Percentiles rank a stretch among this genome's conserved stretches.
Conservation (phyloP, 1,139 yeast genomes). For the Nakaseomyces bracarensis region DNA sequence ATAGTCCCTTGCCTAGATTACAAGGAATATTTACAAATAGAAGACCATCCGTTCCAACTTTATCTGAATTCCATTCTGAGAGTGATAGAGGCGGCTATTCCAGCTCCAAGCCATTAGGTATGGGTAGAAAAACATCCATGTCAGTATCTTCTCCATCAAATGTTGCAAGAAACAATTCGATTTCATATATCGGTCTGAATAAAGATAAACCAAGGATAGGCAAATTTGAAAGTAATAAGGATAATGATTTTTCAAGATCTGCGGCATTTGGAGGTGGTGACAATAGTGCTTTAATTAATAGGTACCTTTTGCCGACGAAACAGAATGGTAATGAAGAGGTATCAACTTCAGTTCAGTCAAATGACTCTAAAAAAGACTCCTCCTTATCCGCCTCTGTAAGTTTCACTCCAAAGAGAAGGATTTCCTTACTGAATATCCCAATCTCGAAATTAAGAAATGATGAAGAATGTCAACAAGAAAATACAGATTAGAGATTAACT, state of each 20-base stretch:
- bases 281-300: constrained; percentile 8
- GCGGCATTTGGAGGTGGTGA: constrained; percentile 6
- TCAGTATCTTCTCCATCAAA: constrained; percentile 5
- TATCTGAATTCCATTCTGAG: constrained; percentile 8
- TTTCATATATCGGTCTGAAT: background rate
- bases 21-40: constrained; percentile 15
- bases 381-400: background rate
- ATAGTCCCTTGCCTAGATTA: constrained; percentile 15
- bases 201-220: constrained; percentile 5
- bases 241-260: background rate
- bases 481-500: background rate
- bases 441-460: constrained; percentile 16
- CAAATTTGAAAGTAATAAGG: background rate
- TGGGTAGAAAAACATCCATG: background rate
- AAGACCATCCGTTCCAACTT: constrained; percentile 5
- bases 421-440: constrained; percentile 19
- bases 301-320: constrained; percentile 4
- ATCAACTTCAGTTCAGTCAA: background rate
- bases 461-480: too few relatives aligned
- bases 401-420: constrained; percentile 10
- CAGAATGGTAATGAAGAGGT: background rate
- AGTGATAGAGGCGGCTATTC: background rate
- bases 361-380: background rate
- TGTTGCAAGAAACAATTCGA: constrained; percentile 1
- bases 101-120: background rate